These are phyloP conservation scores for Lachnellula hyalina DNA, from an alignment of 2,329 filamentous ascomycete genomes.

Conservation along the genomic window DNA sequence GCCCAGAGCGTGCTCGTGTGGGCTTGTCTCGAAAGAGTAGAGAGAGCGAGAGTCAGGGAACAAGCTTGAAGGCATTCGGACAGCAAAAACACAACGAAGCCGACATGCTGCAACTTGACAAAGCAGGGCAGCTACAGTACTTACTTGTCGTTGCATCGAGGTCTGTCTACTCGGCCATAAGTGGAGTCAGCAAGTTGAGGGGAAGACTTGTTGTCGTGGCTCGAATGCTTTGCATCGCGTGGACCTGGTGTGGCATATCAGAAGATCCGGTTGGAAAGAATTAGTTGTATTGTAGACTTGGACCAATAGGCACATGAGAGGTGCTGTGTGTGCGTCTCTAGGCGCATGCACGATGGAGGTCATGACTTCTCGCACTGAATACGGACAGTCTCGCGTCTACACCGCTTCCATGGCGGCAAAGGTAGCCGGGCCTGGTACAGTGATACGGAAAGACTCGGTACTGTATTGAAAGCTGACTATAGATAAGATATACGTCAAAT, in stretches of 20 bases:
- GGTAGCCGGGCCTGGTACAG: neutral
- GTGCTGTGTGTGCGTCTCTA: slow-evolving; percentile 3
- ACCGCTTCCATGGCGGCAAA: slow-evolving; percentile 10
- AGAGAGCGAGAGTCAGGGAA: slow-evolving; percentile 14
- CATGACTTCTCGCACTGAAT: neutral
- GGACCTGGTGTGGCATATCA: slow-evolving; percentile 13
- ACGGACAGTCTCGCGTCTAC: slow-evolving; percentile 3
- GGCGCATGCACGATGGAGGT: neutral
- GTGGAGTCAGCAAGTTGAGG: neutral
- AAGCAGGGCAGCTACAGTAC: neutral
- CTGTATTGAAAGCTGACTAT: neutral
- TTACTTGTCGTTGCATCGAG: slow-evolving; percentile 13
- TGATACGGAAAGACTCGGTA: neutral
- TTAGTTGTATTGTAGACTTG: neutral
- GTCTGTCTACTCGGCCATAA: slow-evolving; percentile 6
- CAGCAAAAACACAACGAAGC: slow-evolving; percentile 8
- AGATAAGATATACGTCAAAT: too few species aligned
- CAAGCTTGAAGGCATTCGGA: slow-evolving; percentile 22
- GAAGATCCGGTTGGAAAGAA: slow-evolving; percentile 16
- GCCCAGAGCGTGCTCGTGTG: neutral
- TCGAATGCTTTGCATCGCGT: slow-evolving; percentile 29
- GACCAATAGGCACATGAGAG: neutral
- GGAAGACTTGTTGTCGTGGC: slow-evolving; percentile 27
- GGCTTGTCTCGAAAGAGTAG: neutral
- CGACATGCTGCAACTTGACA: neutral